Evolutionary conservation across 345 rosid species (phyloP).

Genomic region (Raphanus raphanistrum): DNA sequence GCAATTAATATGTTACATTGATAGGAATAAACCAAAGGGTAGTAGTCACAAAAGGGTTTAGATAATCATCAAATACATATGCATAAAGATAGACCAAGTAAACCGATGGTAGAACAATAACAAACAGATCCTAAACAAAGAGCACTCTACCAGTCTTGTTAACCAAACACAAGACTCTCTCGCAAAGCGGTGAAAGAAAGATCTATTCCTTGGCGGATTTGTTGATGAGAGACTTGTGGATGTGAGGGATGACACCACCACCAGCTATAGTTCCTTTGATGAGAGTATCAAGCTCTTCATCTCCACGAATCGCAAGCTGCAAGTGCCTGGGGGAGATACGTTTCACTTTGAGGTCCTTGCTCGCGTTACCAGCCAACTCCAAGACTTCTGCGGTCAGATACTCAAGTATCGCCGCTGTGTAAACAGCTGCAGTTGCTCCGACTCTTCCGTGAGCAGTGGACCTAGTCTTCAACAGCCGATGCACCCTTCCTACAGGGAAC

Average conservation of each 20-base stretch:
- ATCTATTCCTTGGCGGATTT: constrained; percentile 62
- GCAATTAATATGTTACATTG: not conserved
- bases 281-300: constrained; percentile 71
- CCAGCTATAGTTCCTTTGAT: constrained; percentile 74
- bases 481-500: constrained; percentile 77
- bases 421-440: constrained; percentile 77
- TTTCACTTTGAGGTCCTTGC: constrained; percentile 72
- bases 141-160: constrained; percentile 26
- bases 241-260: constrained; percentile 75
- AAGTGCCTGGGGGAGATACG: constrained; percentile 72
- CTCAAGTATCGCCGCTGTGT: constrained; percentile 63
- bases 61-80: constrained; percentile 25
- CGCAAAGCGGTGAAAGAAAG: not conserved
- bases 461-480: constrained; percentile 61
- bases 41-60: constrained; percentile 28
- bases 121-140: constrained; percentile 28
- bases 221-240: constrained; percentile 75
- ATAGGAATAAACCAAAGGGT: constrained; percentile 7
- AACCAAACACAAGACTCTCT: constrained; percentile 24
- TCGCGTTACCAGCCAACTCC: constrained; percentile 71
- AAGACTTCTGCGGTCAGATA: constrained; percentile 69
- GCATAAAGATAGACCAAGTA: constrained; percentile 19
- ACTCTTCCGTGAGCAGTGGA: constrained; percentile 67
- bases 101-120: constrained; percentile 5
- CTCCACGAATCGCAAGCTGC: constrained; percentile 73